Percentiles rank a stretch among this genome's conserved stretches.
Evolutionary conservation across 73 alveolate species (phyloP).

Genomic region (Durusdinium trenchii): DNA sequence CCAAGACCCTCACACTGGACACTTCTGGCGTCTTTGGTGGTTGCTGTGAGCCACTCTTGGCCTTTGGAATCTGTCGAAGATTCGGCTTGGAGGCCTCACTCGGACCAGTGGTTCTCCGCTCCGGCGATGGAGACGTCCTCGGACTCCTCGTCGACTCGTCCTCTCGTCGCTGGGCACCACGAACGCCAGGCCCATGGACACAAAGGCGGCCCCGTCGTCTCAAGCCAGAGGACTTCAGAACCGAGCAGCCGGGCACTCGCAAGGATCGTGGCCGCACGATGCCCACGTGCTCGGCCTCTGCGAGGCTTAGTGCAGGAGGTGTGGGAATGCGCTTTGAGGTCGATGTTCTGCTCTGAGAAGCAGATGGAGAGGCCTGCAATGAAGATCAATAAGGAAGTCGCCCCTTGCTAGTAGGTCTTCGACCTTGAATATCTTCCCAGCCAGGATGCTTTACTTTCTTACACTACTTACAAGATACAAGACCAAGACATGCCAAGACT

Average conservation of each 20-base stretch:
- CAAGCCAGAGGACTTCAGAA: conserved; percentile 3
- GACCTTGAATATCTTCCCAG: no score
- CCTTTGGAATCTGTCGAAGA: not conserved
- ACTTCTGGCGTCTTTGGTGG: conserved; percentile 23
- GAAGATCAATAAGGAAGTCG: no score
- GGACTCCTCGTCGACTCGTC: not conserved
- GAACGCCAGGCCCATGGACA: conserved; percentile 40
- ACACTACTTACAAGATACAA: no score
- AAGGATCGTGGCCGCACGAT: conserved; percentile 9
- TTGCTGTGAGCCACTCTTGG: not conserved
- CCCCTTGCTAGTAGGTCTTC: not conserved
- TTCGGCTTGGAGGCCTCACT: not conserved
- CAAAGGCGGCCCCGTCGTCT: conserved; percentile 29
- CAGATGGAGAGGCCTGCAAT: no score
- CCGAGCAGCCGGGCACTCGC: conserved; percentile 37
- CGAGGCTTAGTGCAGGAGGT: conserved; percentile 41
- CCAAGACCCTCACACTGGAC: conserved; percentile 6
- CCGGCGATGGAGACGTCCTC: not conserved
- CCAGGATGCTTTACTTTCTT: no score
- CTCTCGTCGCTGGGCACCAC: not conserved
- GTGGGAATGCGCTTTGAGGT: not conserved
- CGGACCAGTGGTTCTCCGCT: not conserved
- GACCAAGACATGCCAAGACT: no score
- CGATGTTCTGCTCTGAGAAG: no score
- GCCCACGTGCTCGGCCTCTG: conserved; percentile 35